Percentiles rank a stretch among this genome's conserved stretches.
These are phyloP conservation scores for Halteria grandinella DNA, from an alignment of 73 alveolate species.

Conservation along the genomic window DNA sequence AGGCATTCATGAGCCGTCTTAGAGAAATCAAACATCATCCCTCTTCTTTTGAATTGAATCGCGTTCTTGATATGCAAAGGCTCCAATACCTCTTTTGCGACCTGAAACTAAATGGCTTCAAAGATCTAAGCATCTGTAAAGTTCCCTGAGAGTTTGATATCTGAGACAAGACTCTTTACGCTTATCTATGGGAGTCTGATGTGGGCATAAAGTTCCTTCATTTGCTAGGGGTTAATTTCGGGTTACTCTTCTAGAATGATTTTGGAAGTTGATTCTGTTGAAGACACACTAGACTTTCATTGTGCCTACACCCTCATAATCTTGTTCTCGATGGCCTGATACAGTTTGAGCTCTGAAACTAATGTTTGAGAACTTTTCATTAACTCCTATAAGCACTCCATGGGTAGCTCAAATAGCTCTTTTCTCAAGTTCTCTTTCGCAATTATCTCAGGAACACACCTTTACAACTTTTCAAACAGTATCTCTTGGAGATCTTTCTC, in stretches of 20 bases:
- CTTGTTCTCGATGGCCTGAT: conserved; percentile 6
- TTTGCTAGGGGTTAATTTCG: too few relatives aligned
- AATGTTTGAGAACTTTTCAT: conserved; percentile 4
- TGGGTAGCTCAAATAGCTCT: conserved; percentile 23
- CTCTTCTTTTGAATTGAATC: too few relatives aligned
- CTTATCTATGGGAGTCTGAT: conserved; percentile 46
- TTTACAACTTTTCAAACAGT: conserved; percentile 3
- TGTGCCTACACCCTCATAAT: conserved; percentile 3
- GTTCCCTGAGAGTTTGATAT: conserved; percentile 26
- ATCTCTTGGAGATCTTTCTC: conserved; percentile 12
- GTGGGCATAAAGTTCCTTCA: too few relatives aligned
- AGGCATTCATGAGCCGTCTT: too few relatives aligned
- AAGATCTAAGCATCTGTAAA: conserved; percentile 42
- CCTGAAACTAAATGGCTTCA: conserved; percentile 56
- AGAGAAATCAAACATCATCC: too few relatives aligned
- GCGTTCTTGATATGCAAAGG: too few relatives aligned
- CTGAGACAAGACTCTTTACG: conserved; percentile 45
- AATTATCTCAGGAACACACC: conserved; percentile 5
- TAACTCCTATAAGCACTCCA: not conserved
- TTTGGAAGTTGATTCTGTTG: too few relatives aligned
- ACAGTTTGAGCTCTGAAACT: conserved; percentile 9
- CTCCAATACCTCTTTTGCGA: conserved; percentile 25
- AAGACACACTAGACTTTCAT: too few relatives aligned
- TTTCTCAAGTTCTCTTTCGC: conserved; percentile 26
- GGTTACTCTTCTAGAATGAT: too few relatives aligned